Evolutionary conservation across 129 eudicot genomes (phyloP), one percentile per base, ranked within the genome.

Genomic region (Deinandra increscens): DNA sequence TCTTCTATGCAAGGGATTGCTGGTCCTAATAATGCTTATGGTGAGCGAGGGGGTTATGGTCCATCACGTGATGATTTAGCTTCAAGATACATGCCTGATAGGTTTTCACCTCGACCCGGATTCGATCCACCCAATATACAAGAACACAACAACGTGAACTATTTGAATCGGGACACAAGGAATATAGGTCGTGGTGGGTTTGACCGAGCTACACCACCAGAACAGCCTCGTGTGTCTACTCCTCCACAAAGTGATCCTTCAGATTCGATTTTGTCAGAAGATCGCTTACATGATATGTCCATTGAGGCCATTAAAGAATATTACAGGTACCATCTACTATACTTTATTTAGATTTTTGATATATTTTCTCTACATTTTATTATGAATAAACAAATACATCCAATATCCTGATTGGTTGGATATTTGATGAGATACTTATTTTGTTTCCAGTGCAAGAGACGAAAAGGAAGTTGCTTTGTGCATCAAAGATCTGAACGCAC

Each of bases 401-500:
- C 8, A 14, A 46, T 17, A 7, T 7, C 15, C 31, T 58, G 15
- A 56, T 14, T 13, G 41, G 39, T 36, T 19, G 22, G 44, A 31
- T 66, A 7, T 67, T 39, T 15, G 13, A n/a, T 26, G 4, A 22
- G 4, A 26, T 58, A 1, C 29, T n/a, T 64, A 0, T 44, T 68
- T 69, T 17, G 69, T 43, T 36, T 50, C 74, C 83, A 94, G 99
- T 81, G 89, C 86, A 1, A 90, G 90, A 68, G 99, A 94, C 17
- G 97, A 89, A 81, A 94, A 87, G 48, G 94, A 94, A 75, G 91
- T 94, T 78, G 84, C 87, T 72, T 19, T 85, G 12, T 87, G 99
- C 82, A 80, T 94, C 61, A 87, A 82, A 70, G 99, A 94, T 11
- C 77, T 94, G 77, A 94, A 94, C 44, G 75, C 88, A 43, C 91